phyloP scores from a whole-genome alignment of 2,329 filamentous ascomycete species.

The Davidsoniella neocaledoniae region DNA sequence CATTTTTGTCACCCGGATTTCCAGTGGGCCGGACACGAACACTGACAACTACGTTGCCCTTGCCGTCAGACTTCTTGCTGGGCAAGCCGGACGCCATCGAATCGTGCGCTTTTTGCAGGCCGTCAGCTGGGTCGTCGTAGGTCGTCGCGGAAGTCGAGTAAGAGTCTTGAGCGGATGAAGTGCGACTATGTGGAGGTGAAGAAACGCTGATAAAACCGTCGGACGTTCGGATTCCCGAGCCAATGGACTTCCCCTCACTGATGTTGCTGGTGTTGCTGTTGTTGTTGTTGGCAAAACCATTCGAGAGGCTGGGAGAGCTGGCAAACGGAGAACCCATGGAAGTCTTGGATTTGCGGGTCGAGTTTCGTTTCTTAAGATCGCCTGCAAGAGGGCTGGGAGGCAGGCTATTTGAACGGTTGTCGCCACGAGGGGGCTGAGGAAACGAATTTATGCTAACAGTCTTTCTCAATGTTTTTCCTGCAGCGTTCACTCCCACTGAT shows the following conservation, averaged over 20 bases:
- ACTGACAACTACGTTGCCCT: constrained; percentile 91
- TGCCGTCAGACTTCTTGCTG: constrained; percentile 48
- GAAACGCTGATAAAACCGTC: constrained; percentile 61
- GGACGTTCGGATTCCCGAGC: constrained; percentile 46
- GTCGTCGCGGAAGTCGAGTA: constrained; percentile 83
- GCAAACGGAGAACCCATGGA: constrained; percentile 35
- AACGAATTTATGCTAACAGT: constrained; percentile 89
- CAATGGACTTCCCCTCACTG: constrained; percentile 57
- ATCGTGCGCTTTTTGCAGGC: constrained; percentile 19
- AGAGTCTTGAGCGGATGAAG: constrained; percentile 81
- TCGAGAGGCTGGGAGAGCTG: constrained; percentile 56
- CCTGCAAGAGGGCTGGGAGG: constrained; percentile 44
- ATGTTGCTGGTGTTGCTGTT: constrained; percentile 17
- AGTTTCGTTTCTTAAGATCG: constrained; percentile 22
- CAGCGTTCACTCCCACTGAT: constrained; percentile 37
- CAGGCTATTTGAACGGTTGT: constrained; percentile 39
- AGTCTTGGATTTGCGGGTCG: constrained; percentile 37
- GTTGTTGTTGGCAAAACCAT: constrained; percentile 34
- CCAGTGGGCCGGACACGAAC: constrained; percentile 81
- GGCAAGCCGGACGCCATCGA: constrained; percentile 19
- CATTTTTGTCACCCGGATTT: constrained; percentile 41
- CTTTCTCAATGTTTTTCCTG: constrained; percentile 61
- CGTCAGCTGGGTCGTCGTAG: constrained; percentile 62
- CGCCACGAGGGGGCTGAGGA: constrained; percentile 67
- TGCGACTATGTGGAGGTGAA: constrained; percentile 75